Conservation (phyloP, 2,329 filamentous ascomycete species). For the Endoconidiophora laricicola region DNA sequence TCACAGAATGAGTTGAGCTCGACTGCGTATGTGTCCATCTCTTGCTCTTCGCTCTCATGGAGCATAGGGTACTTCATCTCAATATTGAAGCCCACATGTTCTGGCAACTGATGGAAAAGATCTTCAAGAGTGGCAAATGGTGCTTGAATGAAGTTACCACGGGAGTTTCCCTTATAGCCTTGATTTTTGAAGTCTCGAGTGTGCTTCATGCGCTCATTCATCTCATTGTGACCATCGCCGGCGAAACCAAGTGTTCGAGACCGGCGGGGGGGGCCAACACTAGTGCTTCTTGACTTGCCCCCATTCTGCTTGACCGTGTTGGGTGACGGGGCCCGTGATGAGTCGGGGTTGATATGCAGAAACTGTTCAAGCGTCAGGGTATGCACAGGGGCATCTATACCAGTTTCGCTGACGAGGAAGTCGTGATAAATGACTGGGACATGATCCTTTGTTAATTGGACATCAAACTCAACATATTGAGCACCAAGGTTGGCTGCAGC, state of each 20-base stretch:
- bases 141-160: slow-evolving; percentile 87
- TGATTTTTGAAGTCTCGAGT: slow-evolving; percentile 88
- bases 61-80: slow-evolving; percentile 99
- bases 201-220: slow-evolving; percentile 85
- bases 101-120: slow-evolving; percentile 70
- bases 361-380: slow-evolving; percentile 92
- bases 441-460: slow-evolving; percentile 96
- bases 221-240: slow-evolving; percentile 23
- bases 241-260: slow-evolving; percentile 39
- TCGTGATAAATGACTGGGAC: slow-evolving; percentile 98
- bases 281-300: slow-evolving; percentile 21
- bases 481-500: slow-evolving; percentile 85
- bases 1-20: slow-evolving; percentile 96
- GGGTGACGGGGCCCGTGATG: slow-evolving; percentile 8
- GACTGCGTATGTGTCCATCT: slow-evolving; percentile 92
- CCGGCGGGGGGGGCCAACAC: slow-evolving; percentile 25
- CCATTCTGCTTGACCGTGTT: not conserved
- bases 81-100: slow-evolving; percentile 86
- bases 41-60: slow-evolving; percentile 82
- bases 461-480: slow-evolving; percentile 62
- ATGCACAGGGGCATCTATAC: slow-evolving; percentile 91
- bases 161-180: slow-evolving; percentile 88
- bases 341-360: slow-evolving; percentile 59
- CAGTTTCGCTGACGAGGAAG: slow-evolving; percentile 93
- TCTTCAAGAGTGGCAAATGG: slow-evolving; percentile 92